Conservation (phyloP, 2,329 filamentous ascomycete species). For the Paecilomyces fulvus region DNA sequence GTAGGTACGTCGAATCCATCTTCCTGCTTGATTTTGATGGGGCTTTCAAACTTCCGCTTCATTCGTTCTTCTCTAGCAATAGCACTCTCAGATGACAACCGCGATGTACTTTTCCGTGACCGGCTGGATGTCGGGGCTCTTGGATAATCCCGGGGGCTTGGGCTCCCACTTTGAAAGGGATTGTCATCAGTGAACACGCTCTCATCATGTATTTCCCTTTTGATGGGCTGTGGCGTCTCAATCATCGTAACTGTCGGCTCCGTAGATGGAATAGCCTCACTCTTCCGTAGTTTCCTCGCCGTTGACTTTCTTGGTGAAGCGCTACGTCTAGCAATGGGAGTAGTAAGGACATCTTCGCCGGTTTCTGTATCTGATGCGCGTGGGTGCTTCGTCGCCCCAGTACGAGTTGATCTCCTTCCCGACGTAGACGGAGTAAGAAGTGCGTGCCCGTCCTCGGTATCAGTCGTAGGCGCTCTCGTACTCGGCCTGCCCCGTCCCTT, state of each 20-base stretch:
- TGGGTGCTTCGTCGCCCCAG: conserved; percentile 25
- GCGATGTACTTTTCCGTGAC: conserved; percentile 44
- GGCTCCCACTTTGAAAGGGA: conserved; percentile 81
- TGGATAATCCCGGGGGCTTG: conserved; percentile 44
- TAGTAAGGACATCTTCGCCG: conserved; percentile 22
- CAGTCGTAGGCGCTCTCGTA: conserved; percentile 37
- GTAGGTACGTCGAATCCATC: conserved; percentile 47
- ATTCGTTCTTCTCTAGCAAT: conserved; percentile 17
- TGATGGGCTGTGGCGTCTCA: conserved; percentile 26
- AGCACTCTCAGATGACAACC: conserved; percentile 28
- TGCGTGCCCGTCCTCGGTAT: conserved; percentile 22
- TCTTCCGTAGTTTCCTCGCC: conserved; percentile 44
- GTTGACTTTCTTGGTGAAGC: conserved; percentile 36
- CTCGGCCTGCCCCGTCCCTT: conserved; percentile 44
- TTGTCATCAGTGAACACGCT: conserved; percentile 82
- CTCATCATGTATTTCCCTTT: conserved; percentile 41
- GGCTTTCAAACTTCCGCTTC: conserved; percentile 24
- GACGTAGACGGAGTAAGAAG: conserved; percentile 20
- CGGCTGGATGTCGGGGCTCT: conserved; percentile 30
- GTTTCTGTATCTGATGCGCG: conserved; percentile 24
- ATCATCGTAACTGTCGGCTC: conserved; percentile 23
- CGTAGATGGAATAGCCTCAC: conserved; percentile 32
- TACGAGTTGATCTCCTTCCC: conserved; percentile 23
- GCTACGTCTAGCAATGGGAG: conserved; percentile 24
- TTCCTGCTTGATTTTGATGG: conserved; percentile 37